Evolutionary conservation across 345 rosid species (phyloP).

Genomic region (Ailanthus altissimus): DNA sequence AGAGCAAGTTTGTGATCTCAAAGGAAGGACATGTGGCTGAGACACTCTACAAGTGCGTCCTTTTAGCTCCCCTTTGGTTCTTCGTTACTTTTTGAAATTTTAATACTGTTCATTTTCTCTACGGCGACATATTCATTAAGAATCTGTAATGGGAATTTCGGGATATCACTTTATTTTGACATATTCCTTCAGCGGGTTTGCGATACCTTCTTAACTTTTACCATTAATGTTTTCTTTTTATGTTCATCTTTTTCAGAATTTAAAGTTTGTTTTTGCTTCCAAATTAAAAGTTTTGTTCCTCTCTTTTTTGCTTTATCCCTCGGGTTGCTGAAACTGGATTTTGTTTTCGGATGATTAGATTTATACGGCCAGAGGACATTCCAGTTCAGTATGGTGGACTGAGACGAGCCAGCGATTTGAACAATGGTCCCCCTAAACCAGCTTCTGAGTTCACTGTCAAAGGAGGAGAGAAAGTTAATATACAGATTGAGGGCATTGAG

Average conservation of each 20-base stretch:
- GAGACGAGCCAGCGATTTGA: conserved; percentile 62
- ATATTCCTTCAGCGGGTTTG: neutral
- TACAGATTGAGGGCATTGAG: conserved; percentile 98
- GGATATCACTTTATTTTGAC: neutral
- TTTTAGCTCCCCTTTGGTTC: neutral
- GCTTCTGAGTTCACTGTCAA: conserved; percentile 90
- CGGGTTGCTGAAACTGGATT: neutral
- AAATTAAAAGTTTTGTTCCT: neutral
- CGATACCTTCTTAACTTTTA: neutral
- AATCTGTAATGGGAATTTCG: neutral
- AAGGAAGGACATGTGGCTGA: conserved; percentile 89
- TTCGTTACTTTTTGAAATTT: neutral
- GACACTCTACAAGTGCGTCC: conserved; percentile 84
- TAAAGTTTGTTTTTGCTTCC: no score
- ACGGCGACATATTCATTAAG: neutral
- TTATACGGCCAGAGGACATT: conserved; percentile 82
- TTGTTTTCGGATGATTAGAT: conserved; percentile 42
- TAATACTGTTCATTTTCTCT: neutral
- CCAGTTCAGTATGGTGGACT: conserved; percentile 96
- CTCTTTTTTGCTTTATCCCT: neutral
- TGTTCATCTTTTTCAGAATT: no score
- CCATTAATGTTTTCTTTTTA: no score
- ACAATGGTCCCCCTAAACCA: conserved; percentile 69
- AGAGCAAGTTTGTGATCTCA: conserved; percentile 92
- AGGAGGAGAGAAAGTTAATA: conserved; percentile 96